Evolutionary conservation across 345 rosid genomes (phyloP).

Genomic region (Syzygium aromaticum): DNA sequence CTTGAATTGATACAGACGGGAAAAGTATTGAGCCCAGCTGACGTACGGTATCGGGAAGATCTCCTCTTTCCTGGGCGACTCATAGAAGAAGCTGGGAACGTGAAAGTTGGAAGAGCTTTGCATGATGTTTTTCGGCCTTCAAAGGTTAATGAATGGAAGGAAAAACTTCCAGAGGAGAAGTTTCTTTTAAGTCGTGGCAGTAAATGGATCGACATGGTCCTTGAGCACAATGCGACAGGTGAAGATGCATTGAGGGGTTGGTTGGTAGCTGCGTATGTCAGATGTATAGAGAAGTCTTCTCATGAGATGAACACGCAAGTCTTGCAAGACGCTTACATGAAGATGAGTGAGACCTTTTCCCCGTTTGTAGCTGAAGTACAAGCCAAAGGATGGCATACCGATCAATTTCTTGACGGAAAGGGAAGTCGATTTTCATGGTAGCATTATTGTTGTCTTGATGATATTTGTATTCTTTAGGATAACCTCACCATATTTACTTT

Average conservation of each 20-base stretch:
- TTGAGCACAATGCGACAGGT: conserved; percentile 71
- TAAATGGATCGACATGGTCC: conserved; percentile 60
- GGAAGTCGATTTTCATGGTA: conserved; percentile 62
- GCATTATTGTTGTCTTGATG: neutral
- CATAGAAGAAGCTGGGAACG: conserved; percentile 74
- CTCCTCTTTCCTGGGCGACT: conserved; percentile 72
- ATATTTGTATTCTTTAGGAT: neutral
- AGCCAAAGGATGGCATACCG: conserved; percentile 89
- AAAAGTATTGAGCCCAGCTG: conserved; percentile 73
- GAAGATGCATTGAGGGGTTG: conserved; percentile 96
- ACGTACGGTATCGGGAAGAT: conserved; percentile 68
- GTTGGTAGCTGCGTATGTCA: conserved; percentile 77
- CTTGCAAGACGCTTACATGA: conserved; percentile 53
- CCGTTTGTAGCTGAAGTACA: conserved; percentile 54
- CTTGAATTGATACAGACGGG: conserved; percentile 39
- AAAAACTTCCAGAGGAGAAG: conserved; percentile 61
- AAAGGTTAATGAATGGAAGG: conserved; percentile 40
- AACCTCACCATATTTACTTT: neutral
- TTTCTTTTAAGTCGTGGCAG: conserved; percentile 47
- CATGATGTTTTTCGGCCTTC: conserved; percentile 69
- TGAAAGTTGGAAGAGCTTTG: conserved; percentile 67
- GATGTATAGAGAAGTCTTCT: conserved; percentile 27
- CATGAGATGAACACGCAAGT: conserved; percentile 15
- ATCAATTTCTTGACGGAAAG: conserved; percentile 74
- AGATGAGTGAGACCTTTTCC: conserved; percentile 46